These are phyloP conservation scores for Umbelopsis vinacea DNA, from an alignment of 192 early-diverging fungal species.

Conservation along the genomic window DNA sequence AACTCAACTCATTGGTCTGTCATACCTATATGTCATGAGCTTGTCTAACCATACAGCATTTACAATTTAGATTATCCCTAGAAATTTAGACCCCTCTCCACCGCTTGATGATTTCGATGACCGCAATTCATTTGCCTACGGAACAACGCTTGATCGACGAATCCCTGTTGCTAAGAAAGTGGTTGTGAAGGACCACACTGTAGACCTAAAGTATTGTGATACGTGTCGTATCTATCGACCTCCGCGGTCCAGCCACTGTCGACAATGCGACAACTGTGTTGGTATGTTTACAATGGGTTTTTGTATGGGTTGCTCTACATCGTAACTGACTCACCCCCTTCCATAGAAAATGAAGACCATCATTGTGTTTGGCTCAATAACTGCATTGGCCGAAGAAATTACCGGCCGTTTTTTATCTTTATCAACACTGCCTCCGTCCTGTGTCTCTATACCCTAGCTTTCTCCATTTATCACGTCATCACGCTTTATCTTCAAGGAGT, in stretches of 20 bases:
- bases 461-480: conserved; percentile 61
- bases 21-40: too few species aligned
- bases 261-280: conserved; percentile 90
- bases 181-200: conserved; percentile 58
- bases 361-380: conserved; percentile 97
- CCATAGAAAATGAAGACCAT: conserved; percentile 76
- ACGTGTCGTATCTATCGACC: conserved; percentile 90
- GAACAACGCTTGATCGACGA: conserved; percentile 40
- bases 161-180: conserved; percentile 60
- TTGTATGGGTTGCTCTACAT: not conserved
- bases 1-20: not conserved
- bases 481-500: not conserved
- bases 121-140: conserved; percentile 39
- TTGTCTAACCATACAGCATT: too few species aligned
- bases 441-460: conserved; percentile 62
- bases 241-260: conserved; percentile 88
- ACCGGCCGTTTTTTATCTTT: conserved; percentile 84
- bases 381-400: conserved; percentile 87
- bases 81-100: conserved; percentile 67
- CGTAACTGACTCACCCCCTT: not conserved
- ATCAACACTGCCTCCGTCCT: conserved; percentile 65
- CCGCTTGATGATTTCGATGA: conserved; percentile 58
- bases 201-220: conserved; percentile 86
- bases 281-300: conserved; percentile 41
- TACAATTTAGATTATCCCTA: conserved; percentile 61